Evolutionary conservation across 192 early-diverging fungal genomes (phyloP).

Genomic region (Coemansia sp.): DNA sequence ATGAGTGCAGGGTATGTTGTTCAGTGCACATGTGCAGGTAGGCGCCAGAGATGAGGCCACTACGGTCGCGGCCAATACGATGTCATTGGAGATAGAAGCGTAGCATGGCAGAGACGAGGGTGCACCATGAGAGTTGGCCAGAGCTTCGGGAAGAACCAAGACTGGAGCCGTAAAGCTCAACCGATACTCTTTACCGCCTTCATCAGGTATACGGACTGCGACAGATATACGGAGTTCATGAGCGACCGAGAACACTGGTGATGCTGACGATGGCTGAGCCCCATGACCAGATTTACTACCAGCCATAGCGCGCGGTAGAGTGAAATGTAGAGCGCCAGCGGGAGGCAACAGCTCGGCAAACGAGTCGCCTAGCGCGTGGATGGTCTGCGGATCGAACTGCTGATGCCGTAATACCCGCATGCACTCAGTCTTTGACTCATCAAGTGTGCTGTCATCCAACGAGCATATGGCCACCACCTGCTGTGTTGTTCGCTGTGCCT

Average conservation of each 20-base stretch:
- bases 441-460: slow-evolving; percentile 10
- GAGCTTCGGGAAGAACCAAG: slow-evolving; percentile 39
- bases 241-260: slow-evolving; percentile 38
- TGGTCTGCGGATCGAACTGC: slow-evolving; percentile 30
- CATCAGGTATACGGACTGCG: slow-evolving; percentile 14
- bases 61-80: slow-evolving; percentile 24
- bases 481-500: slow-evolving; percentile 12
- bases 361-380: slow-evolving; percentile 45
- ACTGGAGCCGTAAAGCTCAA: slow-evolving; percentile 21
- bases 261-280: slow-evolving; percentile 39
- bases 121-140: slow-evolving; percentile 6
- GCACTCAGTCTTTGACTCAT: neutral
- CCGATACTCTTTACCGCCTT: neutral
- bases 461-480: slow-evolving; percentile 19
- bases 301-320: slow-evolving; percentile 1
- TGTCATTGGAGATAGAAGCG: slow-evolving; percentile 26
- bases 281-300: neutral
- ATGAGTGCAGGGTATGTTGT: neutral
- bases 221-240: slow-evolving; percentile 27
- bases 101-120: slow-evolving; percentile 37
- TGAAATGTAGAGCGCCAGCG: slow-evolving; percentile 18
- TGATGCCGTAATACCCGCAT: neutral
- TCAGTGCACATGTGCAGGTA: neutral
- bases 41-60: slow-evolving; percentile 2
- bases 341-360: slow-evolving; percentile 30